Evolutionary conservation across 371 early-diverging fungal genomes (phyloP).

Genomic region (Circinella umbellata): DNA sequence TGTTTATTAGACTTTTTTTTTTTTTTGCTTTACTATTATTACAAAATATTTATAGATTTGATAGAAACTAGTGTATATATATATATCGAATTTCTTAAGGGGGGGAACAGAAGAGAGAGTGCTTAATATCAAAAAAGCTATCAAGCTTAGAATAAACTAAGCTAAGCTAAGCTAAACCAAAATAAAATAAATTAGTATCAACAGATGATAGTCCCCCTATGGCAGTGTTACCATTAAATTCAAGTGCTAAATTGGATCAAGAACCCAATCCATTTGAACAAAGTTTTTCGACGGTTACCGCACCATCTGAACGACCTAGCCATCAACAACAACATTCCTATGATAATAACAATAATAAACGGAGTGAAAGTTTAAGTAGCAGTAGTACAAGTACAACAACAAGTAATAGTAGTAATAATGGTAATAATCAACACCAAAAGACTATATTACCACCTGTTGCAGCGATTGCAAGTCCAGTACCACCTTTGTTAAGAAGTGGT

Average conservation of each 20-base stretch:
- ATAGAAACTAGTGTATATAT: too few species aligned
- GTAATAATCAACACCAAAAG: constrained; percentile 12
- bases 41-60: not conserved
- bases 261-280: constrained; percentile 91
- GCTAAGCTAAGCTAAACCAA: too few species aligned
- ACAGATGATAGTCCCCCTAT: constrained; percentile 34
- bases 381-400: constrained; percentile 6
- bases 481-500: constrained; percentile 41
- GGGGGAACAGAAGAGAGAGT: too few species aligned
- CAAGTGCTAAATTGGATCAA: constrained; percentile 70
- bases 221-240: constrained; percentile 43
- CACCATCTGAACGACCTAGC: constrained; percentile 23
- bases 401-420: not conserved
- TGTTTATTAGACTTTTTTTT: not conserved
- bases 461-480: constrained; percentile 46
- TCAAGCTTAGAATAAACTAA: too few species aligned
- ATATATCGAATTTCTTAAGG: too few species aligned
- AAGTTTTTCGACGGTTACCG: constrained; percentile 61
- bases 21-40: not conserved
- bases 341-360: too few species aligned
- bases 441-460: constrained; percentile 50
- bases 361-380: constrained; percentile 16
- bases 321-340: constrained; percentile 5
- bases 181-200: not conserved
- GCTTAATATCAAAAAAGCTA: too few species aligned